These are phyloP conservation scores for Nakaseomyces glabratus DNA, from an alignment of 1,139 yeast genomes.

Conservation along the genomic window DNA sequence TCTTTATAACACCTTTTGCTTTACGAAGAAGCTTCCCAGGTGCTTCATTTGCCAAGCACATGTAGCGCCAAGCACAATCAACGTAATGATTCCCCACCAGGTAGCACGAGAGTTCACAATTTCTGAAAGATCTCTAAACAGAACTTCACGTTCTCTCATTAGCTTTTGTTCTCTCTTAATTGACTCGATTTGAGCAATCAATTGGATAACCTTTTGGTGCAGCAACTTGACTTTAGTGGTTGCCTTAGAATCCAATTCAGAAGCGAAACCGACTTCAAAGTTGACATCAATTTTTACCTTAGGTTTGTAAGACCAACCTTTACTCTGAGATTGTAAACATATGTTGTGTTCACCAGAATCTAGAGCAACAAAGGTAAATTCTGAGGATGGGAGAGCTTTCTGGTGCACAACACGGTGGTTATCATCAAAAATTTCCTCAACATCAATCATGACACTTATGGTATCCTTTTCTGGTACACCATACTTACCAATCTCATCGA, in stretches of 20 bases:
- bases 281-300: constrained; percentile 41
- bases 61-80: constrained; percentile 45
- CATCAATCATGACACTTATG: constrained; percentile 42
- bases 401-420: constrained; percentile 63
- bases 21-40: constrained; percentile 53
- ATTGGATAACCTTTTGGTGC: constrained; percentile 43
- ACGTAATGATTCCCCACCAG: constrained; percentile 56
- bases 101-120: constrained; percentile 55
- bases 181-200: constrained; percentile 47
- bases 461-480: constrained; percentile 35
- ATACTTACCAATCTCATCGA: constrained; percentile 37
- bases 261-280: constrained; percentile 45
- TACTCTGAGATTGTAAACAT: constrained; percentile 57
- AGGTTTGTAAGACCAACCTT: constrained; percentile 47
- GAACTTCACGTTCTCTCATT: constrained; percentile 62
- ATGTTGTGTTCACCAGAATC: constrained; percentile 68
- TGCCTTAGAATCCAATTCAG: constrained; percentile 43
- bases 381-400: constrained; percentile 49
- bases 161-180: constrained; percentile 57
- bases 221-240: constrained; percentile 41
- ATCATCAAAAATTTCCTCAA: constrained; percentile 55
- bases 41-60: constrained; percentile 65
- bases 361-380: constrained; percentile 58
- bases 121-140: constrained; percentile 61
- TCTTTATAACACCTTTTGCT: constrained; percentile 51